These are phyloP conservation scores for Paramecium octaurelia DNA, from an alignment of 73 alveolate species.

Conservation along the genomic window DNA sequence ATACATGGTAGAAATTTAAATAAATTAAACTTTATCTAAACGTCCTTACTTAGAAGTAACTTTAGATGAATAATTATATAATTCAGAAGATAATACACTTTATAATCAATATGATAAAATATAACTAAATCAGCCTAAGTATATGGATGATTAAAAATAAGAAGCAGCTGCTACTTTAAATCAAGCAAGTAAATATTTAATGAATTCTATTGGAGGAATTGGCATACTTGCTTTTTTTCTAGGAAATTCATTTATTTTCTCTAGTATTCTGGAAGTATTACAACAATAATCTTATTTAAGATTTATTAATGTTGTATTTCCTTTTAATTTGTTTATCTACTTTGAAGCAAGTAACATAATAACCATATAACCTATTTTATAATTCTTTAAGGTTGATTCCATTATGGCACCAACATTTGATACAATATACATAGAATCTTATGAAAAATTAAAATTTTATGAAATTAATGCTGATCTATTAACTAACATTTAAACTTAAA, in stretches of 20 bases:
- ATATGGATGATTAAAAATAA: not conserved
- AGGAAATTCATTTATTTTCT: not conserved
- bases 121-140: not conserved
- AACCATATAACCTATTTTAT: not conserved
- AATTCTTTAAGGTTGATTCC: not conserved
- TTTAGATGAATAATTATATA: not conserved
- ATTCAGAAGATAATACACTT: not conserved
- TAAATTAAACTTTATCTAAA: not conserved
- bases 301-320: not conserved
- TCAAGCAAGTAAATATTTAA: not conserved
- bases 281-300: not conserved
- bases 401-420: too few species aligned
- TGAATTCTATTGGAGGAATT: not conserved
- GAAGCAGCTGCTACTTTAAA: not conserved
- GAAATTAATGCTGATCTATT: not conserved
- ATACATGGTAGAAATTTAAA: not conserved
- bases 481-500: not conserved
- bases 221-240: not conserved
- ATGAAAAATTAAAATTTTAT: not conserved
- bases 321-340: not conserved
- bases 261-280: not conserved
- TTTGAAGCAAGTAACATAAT: not conserved
- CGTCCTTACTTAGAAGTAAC: not conserved
- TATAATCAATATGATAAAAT: not conserved
- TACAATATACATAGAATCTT: not conserved